These are phyloP conservation scores for Aspergillus sclerotialis DNA, from an alignment of 2,329 filamentous ascomycete species.

Conservation along the genomic window DNA sequence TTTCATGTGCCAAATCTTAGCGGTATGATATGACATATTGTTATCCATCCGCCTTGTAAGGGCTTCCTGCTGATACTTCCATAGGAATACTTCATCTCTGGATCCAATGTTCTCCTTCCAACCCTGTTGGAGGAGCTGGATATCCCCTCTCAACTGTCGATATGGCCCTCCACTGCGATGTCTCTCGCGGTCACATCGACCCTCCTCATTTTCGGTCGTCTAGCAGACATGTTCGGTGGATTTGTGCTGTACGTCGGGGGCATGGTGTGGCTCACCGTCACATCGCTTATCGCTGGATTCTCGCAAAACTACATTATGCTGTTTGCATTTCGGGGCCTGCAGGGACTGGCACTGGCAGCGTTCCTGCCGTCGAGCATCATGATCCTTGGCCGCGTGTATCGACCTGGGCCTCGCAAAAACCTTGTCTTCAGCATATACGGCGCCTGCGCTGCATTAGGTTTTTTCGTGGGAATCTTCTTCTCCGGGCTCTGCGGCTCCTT, in stretches of 20 bases:
- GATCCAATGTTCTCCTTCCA: slow-evolving; percentile 64
- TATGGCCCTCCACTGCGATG: slow-evolving; percentile 49
- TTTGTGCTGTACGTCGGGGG: slow-evolving; percentile 59
- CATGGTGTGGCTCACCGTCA: slow-evolving; percentile 56
- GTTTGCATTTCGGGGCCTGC: slow-evolving; percentile 65
- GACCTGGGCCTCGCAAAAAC: slow-evolving; percentile 63
- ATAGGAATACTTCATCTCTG: slow-evolving; percentile 68
- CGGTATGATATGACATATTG: slow-evolving; percentile 38
- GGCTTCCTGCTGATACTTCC: not conserved
- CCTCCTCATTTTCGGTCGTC: slow-evolving; percentile 48
- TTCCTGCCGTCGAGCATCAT: slow-evolving; percentile 64
- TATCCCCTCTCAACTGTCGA: slow-evolving; percentile 58
- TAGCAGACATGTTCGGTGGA: slow-evolving; percentile 57
- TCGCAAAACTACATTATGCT: slow-evolving; percentile 62
- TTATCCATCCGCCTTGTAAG: not conserved
- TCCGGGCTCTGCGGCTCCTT: slow-evolving; percentile 53
- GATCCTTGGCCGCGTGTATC: slow-evolving; percentile 57
- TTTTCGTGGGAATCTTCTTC: slow-evolving; percentile 55
- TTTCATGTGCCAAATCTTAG: slow-evolving; percentile 56
- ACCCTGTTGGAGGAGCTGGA: slow-evolving; percentile 54
- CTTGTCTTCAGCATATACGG: slow-evolving; percentile 57
- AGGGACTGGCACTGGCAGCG: slow-evolving; percentile 66
- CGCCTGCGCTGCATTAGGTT: slow-evolving; percentile 43
- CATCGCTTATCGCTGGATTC: slow-evolving; percentile 65
- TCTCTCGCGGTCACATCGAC: slow-evolving; percentile 44